These are phyloP conservation scores for Delonix regia DNA, from an alignment of 306 rosid species.

Conservation along the genomic window DNA sequence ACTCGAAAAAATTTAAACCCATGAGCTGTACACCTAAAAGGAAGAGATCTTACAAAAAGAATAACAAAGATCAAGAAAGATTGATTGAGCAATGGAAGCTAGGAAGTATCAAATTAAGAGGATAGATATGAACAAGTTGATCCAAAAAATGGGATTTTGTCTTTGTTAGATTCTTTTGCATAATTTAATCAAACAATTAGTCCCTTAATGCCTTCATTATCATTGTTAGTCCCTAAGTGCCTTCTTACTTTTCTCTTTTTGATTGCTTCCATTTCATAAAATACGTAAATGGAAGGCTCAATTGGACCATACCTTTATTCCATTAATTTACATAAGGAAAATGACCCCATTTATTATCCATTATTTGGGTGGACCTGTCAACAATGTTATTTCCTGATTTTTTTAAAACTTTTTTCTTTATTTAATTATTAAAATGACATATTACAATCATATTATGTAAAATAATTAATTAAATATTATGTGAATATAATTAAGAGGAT, in stretches of 20 bases:
- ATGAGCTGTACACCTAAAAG: constrained; percentile 29
- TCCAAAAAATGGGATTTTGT: constrained; percentile 12
- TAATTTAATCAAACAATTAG: constrained; percentile 34
- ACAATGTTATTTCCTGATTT: neutral
- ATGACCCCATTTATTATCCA: neutral
- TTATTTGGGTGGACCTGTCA: neutral
- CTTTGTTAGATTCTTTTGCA: constrained; percentile 18
- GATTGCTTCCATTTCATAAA: neutral
- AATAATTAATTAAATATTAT: no score
- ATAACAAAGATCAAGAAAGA: constrained; percentile 1
- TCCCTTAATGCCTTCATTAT: constrained; percentile 3
- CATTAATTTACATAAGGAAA: neutral
- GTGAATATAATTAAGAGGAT: no score
- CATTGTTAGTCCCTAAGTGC: constrained; percentile 4
- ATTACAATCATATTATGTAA: no score
- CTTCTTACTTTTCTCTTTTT: neutral
- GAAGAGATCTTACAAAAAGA: neutral
- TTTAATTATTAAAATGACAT: no score
- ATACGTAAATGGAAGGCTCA: constrained; percentile 5
- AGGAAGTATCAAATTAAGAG: neutral
- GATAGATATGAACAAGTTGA: neutral
- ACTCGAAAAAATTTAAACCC: neutral
- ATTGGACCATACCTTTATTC: constrained; percentile 1
- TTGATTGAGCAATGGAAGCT: neutral
- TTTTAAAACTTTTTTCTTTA: no score